Conservation (phyloP, 768 basidiomycete species). For the Lactifluus pinguis region DNA sequence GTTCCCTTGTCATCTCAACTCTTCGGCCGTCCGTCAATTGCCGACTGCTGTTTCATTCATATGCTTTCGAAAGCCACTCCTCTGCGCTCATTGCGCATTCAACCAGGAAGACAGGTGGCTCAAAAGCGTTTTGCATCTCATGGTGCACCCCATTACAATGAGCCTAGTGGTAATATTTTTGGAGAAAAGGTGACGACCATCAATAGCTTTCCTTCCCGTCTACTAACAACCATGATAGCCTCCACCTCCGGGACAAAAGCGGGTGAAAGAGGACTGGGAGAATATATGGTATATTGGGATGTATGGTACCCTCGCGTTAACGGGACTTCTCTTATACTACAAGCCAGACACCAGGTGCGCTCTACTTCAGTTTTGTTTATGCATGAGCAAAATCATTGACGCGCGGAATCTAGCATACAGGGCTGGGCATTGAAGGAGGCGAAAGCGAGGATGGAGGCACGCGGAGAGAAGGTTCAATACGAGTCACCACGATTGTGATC, state of each 20-base stretch:
- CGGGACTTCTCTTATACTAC: conserved; percentile 72
- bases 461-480: conserved; percentile 86
- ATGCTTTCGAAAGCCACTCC: conserved; percentile 11
- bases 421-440: conserved; percentile 90
- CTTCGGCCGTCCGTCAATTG: background rate
- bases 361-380: background rate
- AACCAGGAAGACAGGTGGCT: conserved; percentile 21
- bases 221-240: conserved; percentile 38
- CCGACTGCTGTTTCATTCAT: background rate
- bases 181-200: conserved; percentile 65
- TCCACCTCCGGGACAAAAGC: conserved; percentile 68
- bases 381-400: background rate
- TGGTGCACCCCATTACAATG: conserved; percentile 71
- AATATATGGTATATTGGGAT: conserved; percentile 84
- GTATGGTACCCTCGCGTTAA: conserved; percentile 79
- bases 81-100: conserved; percentile 14
- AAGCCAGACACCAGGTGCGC: conserved; percentile 89
- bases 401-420: conserved; percentile 53
- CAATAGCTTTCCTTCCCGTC: background rate
- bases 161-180: conserved; percentile 81
- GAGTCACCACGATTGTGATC: background rate
- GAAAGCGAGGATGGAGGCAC: conserved; percentile 81
- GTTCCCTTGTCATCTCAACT: background rate
- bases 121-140: conserved; percentile 57
- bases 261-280: conserved; percentile 88